These are phyloP conservation scores for Hypomontagnella monticulosa DNA, from an alignment of 495 filamentous ascomycete species.

Conservation along the genomic window DNA sequence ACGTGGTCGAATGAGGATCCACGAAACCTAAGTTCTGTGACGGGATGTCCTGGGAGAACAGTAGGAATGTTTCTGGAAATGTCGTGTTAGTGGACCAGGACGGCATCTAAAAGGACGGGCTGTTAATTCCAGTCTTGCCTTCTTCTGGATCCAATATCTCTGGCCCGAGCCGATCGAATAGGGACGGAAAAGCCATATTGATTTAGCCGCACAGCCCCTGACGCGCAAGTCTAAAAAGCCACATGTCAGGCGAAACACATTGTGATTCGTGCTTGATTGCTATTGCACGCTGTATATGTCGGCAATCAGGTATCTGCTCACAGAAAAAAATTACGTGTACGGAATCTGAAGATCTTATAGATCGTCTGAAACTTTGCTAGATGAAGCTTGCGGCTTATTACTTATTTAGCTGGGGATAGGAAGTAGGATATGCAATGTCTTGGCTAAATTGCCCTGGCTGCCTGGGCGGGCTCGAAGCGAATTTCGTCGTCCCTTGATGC, in stretches of 20 bases:
- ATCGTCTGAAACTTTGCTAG: conserved; percentile 28
- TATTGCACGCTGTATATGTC: conserved; percentile 14
- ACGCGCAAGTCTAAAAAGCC: conserved; percentile 32
- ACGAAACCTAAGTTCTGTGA: conserved; percentile 87
- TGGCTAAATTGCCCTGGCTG: conserved; percentile 31
- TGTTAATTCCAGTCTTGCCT: conserved; percentile 55
- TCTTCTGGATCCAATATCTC: conserved; percentile 70
- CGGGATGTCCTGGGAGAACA: conserved; percentile 80
- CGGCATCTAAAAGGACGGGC: conserved; percentile 14
- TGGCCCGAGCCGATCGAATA: conserved; percentile 52
- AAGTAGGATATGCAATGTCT: conserved; percentile 29
- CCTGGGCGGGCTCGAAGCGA: conserved; percentile 9
- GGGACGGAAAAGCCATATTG: conserved; percentile 48
- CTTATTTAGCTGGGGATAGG: not conserved
- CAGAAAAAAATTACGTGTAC: conserved; percentile 28
- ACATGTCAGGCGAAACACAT: conserved; percentile 25
- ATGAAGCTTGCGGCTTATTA: conserved; percentile 36
- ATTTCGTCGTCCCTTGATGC: conserved; percentile 10
- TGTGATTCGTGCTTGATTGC: conserved; percentile 17
- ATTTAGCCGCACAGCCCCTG: conserved; percentile 27
- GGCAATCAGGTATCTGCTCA: conserved; percentile 23
- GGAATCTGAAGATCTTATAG: conserved; percentile 24
- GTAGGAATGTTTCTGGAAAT: conserved; percentile 78
- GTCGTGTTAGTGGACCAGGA: conserved; percentile 12
- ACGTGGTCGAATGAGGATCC: conserved; percentile 68